Base-by-base conservation (phyloP, 2,329 filamentous ascomycete species). In the Ophiostoma sp. region DNA sequence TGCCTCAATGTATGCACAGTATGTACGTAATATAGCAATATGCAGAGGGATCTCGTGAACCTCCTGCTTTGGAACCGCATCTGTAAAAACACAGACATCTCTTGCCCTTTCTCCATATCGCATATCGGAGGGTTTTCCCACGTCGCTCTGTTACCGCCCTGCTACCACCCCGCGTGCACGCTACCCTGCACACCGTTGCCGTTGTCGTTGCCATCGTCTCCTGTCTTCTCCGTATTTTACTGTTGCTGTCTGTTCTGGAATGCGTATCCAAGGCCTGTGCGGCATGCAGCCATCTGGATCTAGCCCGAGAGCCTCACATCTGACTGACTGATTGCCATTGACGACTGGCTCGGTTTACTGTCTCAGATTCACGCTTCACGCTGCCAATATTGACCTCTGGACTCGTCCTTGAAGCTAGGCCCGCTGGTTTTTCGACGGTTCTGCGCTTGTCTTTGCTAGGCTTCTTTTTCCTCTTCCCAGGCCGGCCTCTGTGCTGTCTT, bases 311-410 rank as follows among this genome's bases (percentile, higher is more conserved):
- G 31, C 35, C 35, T 65, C 62, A 35, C 35, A 15, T 15, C 62
- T 11, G 52, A 31, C 23, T 27, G 44, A 39, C 13, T 62, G 4
- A 13, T 15, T 62, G 27, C 13, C 31, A 31, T 33, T 62, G 57
- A 27, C 39, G 39, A 65, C 35, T 23, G 35, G 23, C 35, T 36
- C 62, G 35, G 10, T 35, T 36, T 39, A 20, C 62, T 65, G 62
- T 65, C 62, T 65, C 62, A 39, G 62, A 65, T 65, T 39, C 20
- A 23, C 62, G 33, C n/a, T n/a, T n/a, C n/a, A n/a, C n/a, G n/a
- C n/a, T n/a, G 57, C 23, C 57, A 57, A 41, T 41, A 13, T 41
- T 41, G 39, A 41, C 44, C 44, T 27, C n/a, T 57, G n/a, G 52
- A 54, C 57, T 35, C 11, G 57, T 62, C 27, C 27, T 35, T 33